Conservation (phyloP, 345 rosid species). For the Dimocarpus longan region DNA sequence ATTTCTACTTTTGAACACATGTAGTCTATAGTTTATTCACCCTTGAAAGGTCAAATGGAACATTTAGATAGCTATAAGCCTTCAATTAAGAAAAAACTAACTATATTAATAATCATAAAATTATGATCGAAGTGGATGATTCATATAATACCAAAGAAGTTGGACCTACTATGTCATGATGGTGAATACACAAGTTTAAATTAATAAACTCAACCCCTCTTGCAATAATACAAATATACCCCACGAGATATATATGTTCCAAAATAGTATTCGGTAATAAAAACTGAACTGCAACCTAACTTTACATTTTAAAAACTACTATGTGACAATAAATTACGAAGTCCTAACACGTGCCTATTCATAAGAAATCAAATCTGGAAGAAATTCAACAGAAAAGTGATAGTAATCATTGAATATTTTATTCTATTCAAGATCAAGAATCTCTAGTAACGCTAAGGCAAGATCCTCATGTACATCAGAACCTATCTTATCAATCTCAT, state of each 20-base stretch:
- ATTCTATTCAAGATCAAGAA: slow-evolving; percentile 98
- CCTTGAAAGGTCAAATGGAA: slow-evolving; percentile 96
- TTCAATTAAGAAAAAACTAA: slow-evolving; percentile 45
- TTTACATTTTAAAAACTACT: neutral
- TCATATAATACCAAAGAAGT: slow-evolving; percentile 8
- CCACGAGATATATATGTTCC: neutral
- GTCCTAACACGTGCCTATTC: neutral
- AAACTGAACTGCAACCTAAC: neutral
- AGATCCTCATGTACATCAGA: slow-evolving; percentile 98
- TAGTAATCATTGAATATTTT: slow-evolving; percentile 92
- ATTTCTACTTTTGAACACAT: too few relatives aligned
- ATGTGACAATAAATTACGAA: neutral
- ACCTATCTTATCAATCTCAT: slow-evolving; percentile 98
- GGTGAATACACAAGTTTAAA: slow-evolving; percentile 1
- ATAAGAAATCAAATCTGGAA: slow-evolving; percentile 5
- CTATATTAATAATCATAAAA: slow-evolving; percentile 7
- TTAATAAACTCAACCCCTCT: slow-evolving; percentile 8
- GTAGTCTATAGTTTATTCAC: too few relatives aligned
- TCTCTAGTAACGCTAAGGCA: slow-evolving; percentile 95
- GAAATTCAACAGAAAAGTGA: slow-evolving; percentile 46
- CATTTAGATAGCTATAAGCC: slow-evolving; percentile 79
- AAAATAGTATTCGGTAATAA: neutral
- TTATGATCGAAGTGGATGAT: neutral
- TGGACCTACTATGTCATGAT: neutral
- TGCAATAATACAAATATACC: slow-evolving; percentile 8